Base-by-base conservation (phyloP, 495 filamentous ascomycete species). In the Friedmanniomyces simplex region DNA sequence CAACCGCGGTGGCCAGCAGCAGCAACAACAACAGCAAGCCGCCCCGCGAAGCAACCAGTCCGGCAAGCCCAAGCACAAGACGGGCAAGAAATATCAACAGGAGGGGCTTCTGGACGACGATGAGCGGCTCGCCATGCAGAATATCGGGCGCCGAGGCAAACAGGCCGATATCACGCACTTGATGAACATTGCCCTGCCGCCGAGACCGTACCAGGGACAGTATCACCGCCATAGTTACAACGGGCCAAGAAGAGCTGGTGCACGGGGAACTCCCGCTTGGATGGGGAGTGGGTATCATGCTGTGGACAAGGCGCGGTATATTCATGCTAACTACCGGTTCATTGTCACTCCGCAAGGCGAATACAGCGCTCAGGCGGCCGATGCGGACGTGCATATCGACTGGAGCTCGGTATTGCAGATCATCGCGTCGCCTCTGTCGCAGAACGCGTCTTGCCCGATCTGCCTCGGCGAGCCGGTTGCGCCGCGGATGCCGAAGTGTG, bases 291-390 rank as follows among this genome's bases (percentile, higher is more conserved):
- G 91, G 12, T 87, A 96, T 68, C 91, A 96, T 69, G 84, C 87
- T 26, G 79, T 81, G 47, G 93, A 98, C 68, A 98, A 98, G 69
- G 88, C 91, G 46, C 85, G 88, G 66, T 98, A 95, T 65, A 87
- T 98, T 22, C 90, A 97, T 72, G 89, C 93, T 24, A 98, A 98
- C 69, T 98, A 98, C 68, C 83, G 93, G 20, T 98, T 98, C 67
- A 86, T 98, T 55, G 93, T 98, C 36, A 82, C 87, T 55, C 93
- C 93, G 0, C 77, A 77, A 20, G 86, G 83, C 18, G 82, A 84
- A 61, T 98, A 96, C 67, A 76, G 79, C 54, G 76, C 81, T 0
- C 91, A 96, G 66, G 83, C 87, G 18, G 77, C 79, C 50, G 89
- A 97, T 72, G 84, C 93, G 26, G 91, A 98, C 71, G 80, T 91